These are phyloP conservation scores for Primulina huaijiensis DNA, from an alignment of 257 asterid genomes.

Conservation along the genomic window DNA sequence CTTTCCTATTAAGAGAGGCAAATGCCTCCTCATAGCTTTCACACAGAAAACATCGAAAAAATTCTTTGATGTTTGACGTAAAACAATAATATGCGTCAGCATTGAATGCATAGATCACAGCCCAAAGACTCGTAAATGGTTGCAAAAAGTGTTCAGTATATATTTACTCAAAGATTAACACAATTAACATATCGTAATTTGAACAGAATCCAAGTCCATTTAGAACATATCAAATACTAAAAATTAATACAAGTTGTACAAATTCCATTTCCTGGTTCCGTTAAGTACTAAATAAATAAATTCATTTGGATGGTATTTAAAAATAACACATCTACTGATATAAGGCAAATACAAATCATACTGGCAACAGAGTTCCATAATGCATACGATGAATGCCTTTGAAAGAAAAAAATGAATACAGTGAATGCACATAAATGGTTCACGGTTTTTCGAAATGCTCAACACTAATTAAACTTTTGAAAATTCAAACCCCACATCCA, in stretches of 20 bases:
- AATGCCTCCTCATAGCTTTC: not conserved
- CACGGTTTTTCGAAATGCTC: not conserved
- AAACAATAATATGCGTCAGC: not conserved
- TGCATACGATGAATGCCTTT: not conserved
- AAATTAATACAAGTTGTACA: conserved; percentile 1
- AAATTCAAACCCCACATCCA: not conserved
- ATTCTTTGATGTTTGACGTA: not conserved
- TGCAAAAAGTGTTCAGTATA: conserved; percentile 6
- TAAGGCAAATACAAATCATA: not conserved
- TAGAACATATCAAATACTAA: not conserved
- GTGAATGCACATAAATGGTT: not conserved
- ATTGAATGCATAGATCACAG: not conserved
- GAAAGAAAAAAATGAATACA: not conserved
- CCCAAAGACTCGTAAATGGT: not conserved
- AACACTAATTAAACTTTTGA: not conserved
- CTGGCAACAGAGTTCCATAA: not conserved
- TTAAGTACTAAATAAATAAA: not conserved
- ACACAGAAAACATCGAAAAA: not conserved
- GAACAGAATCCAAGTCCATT: not conserved
- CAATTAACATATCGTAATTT: not conserved
- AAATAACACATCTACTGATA: not conserved
- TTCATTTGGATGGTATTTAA: not conserved
- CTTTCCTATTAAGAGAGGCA: not conserved
- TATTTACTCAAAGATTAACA: conserved; percentile 3
- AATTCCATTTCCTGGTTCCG: conserved; percentile 1